phyloP scores from a whole-genome alignment of 2,329 filamentous ascomycete species.

The Volutella citrinella region DNA sequence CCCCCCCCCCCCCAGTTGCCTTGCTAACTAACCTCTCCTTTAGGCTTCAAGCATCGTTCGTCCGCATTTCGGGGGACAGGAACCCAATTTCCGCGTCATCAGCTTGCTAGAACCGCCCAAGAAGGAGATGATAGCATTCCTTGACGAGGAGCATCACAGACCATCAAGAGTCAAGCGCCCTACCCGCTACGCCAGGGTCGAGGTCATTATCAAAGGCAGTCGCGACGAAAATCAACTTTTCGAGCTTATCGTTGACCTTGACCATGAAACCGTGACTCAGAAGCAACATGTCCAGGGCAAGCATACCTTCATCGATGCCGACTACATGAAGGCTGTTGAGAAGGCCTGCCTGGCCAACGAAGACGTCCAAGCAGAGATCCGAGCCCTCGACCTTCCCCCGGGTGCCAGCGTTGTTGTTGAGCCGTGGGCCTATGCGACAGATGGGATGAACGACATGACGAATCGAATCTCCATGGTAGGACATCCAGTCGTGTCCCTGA shows the following conservation, averaged over 20 bases:
- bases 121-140: slow-evolving; percentile 40
- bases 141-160: slow-evolving; percentile 38
- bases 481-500: no score
- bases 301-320: slow-evolving; percentile 46
- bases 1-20: no score
- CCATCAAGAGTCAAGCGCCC: slow-evolving; percentile 15
- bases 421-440: slow-evolving; percentile 54
- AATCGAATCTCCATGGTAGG: slow-evolving; percentile 47
- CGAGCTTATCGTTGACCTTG: slow-evolving; percentile 30
- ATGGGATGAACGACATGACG: slow-evolving; percentile 50
- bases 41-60: slow-evolving; percentile 23
- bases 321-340: slow-evolving; percentile 47
- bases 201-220: slow-evolving; percentile 25
- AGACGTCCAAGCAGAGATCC: slow-evolving; percentile 41
- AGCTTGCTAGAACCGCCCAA: slow-evolving; percentile 50
- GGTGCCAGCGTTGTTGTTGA: slow-evolving; percentile 46
- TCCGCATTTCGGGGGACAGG: slow-evolving; percentile 15
- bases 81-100: slow-evolving; percentile 45
- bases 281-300: slow-evolving; percentile 36
- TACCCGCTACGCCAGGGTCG: slow-evolving; percentile 37
- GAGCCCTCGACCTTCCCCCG: slow-evolving; percentile 39
- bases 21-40: not conserved
- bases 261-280: slow-evolving; percentile 10
- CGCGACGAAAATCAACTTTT: slow-evolving; percentile 19
- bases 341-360: slow-evolving; percentile 42